Evolutionary conservation across 345 rosid species (phyloP), one percentile per base, ranked within the genome.

Genomic region (Conringia planisiliqua): DNA sequence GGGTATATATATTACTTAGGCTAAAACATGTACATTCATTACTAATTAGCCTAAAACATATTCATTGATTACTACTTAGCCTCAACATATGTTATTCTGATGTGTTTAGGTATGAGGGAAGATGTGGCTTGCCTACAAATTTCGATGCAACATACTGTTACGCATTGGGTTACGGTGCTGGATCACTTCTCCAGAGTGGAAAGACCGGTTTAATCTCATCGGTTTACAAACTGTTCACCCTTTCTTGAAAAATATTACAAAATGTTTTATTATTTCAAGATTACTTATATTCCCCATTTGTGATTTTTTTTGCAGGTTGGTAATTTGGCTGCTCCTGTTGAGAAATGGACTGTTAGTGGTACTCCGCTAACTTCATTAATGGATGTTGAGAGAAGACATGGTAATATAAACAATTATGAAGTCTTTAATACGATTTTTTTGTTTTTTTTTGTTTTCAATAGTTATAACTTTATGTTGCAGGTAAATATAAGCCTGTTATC

Each of bases 381-480:
- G 99, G 99, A 95, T 22, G 99, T 95, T 24, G 99, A 95, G 87
- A 92, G 99, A 86, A 89, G 99, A 83, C 99, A 95, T 63, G 99
- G 98, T 91, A 83, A 20, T 65, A 2, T 22, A 1, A 56, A 35
- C 52, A 1, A 1, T 24, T 46, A 72, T 42, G 5, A 26, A 46
- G 16, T 22, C 24, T 18, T 62, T 59, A 27, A 33, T 20, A 48
- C 12, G 7, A 27, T 18, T 18, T 20, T 7, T 40, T 33, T 17
- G 30, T 50, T 29, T 12, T 13, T 54, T 54, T 48, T 20, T 29
- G 12, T n/a, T n/a, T n/a, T n/a, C n/a, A n/a, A n/a, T n/a, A n/a
- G n/a, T n/a, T n/a, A n/a, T n/a, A n/a, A n/a, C n/a, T n/a, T n/a
- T n/a, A n/a, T 54, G 60, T 72, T 64, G 71, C 74, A 93, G 97